Evolutionary conservation across 768 basidiomycete genomes (phyloP), one percentile per base, ranked within the genome.

Genomic region (Lentinula boryana): DNA sequence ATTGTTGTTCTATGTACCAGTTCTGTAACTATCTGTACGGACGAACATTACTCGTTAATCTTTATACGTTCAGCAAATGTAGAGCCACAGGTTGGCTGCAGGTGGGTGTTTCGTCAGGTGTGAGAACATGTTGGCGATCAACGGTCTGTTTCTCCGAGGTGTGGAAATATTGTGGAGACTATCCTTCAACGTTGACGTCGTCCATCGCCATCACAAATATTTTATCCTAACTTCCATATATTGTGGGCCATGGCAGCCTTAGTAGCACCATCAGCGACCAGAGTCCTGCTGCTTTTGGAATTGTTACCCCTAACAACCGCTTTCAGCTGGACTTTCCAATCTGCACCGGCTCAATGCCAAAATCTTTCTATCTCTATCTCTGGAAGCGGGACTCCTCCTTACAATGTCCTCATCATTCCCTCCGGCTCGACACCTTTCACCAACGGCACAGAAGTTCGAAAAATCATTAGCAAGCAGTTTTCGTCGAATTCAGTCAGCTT

Each of bases 321-420:
- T 5, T 84, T 77, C 66, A 70, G 77, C 21, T 84, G 81, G 80
- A 68, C 69, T 33, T 81, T 83, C 68, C 62, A 72, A 21, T 61
- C 66, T 33, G 62, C 79, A 23, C 88, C 91, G 0, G 69, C 78
- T 60, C 90, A 92, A 74, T 93, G 91, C 71, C 70, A 75, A 44
- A 82, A 84, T 64, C 77, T 91, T 44, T 80, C 83, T 44, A 71
- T 92, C 23, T 61, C 74, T n/a, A 74, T 90, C 55, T 71, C 76
- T 12, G 88, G 88, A 41, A 63, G 65, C 21, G 88, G 88, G 58
- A 66, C 71, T 50, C 85, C 89, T 0, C 91, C 91, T 0, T 93
- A 88, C 72, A 77, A 76, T 40, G 74, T 87, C 56, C 76, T 91
- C 21, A 72, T 92, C 56, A 74, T 91, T 40, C 91, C 91, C 1